Evolutionary conservation across 345 rosid species (phyloP).

Genomic region (Salix brachista): DNA sequence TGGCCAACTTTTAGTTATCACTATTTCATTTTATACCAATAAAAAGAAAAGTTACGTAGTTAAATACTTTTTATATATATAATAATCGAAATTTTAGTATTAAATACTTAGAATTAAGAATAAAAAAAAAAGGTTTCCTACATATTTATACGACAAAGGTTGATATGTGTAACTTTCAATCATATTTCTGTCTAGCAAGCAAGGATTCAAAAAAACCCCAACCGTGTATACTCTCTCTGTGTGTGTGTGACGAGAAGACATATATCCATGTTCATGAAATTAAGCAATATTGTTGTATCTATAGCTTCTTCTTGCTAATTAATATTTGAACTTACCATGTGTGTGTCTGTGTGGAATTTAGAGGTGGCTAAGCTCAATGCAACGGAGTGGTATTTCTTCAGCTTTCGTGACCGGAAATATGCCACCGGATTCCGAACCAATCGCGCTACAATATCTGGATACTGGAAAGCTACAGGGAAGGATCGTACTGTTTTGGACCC

Average conservation of each 20-base stretch:
- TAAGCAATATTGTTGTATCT: conserved; percentile 6
- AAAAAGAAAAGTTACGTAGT: neutral
- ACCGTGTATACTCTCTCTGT: neutral
- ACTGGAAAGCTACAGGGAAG: conserved; percentile 99
- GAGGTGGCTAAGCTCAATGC: conserved; percentile 95
- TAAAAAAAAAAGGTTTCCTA: neutral
- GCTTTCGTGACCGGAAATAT: conserved; percentile 85
- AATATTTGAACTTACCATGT: neutral
- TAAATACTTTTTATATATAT: neutral
- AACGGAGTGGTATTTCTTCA: conserved; percentile 96
- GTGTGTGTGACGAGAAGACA: neutral
- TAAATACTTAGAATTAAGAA: neutral
- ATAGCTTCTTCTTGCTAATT: neutral
- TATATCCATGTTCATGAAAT: conserved; percentile 14
- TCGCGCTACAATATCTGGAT: conserved; percentile 76
- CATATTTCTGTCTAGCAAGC: neutral
- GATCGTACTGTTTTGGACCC: conserved; percentile 84
- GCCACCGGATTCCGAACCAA: conserved; percentile 91
- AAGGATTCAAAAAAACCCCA: neutral
- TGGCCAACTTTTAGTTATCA: neutral
- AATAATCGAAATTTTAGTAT: no score
- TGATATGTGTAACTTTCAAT: neutral
- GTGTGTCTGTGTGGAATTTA: neutral
- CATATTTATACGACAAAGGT: neutral
- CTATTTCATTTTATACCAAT: neutral